Base-by-base conservation (phyloP, 768 basidiomycete species). In the Russula virescens region DNA sequence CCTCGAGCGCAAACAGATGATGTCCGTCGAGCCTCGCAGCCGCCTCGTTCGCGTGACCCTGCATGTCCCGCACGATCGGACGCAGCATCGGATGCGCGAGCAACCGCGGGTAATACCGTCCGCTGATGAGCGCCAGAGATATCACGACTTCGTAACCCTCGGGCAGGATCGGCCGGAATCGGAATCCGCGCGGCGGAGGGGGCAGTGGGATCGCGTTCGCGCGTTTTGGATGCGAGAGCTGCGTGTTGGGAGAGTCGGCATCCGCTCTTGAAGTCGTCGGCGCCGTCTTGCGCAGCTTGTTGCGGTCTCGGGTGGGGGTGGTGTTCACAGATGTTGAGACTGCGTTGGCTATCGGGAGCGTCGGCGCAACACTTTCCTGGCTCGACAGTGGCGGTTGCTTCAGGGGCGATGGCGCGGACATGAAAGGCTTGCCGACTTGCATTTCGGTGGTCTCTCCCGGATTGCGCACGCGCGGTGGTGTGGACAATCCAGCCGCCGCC, bases 91-190 rank as follows among this genome's bases (percentile, higher is more conserved):
- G 88, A 69, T 91, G 88, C 23, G 76, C 69, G 25, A 91, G 78
- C 40, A 94, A 77, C 7, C 79, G 75, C 5, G 91, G 88, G 70
- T 94, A 94, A 71, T 94, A 94, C 59, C 92, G 79, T 35, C 92
- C 92, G 35, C 83, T 83, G 63, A 94, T 78, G 51, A 91, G 75
- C 40, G 83, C 81, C 46, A 92, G 77, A 3, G 84, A 84, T n/a
- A 91, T 65, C 21, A 88, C 80, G 18, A 80, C 80, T 72, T 92
- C 89, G 62, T 81, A 71, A 0, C 81, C 86, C 8, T 83, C 75
- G 2, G 77, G 69, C 16, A 91, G 77, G 60, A 94, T 85, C 0
- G 82, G 78, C 19, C 88, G 81, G 74, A 91, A 93, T 65, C 77
- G 79, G 73, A 80, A 91, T 0, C 89, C 88, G 23, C 72, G 71